Evolutionary conservation across 805 yeast genomes (phyloP), one percentile per base, ranked within the genome.

Genomic region (Pichia exigua): DNA sequence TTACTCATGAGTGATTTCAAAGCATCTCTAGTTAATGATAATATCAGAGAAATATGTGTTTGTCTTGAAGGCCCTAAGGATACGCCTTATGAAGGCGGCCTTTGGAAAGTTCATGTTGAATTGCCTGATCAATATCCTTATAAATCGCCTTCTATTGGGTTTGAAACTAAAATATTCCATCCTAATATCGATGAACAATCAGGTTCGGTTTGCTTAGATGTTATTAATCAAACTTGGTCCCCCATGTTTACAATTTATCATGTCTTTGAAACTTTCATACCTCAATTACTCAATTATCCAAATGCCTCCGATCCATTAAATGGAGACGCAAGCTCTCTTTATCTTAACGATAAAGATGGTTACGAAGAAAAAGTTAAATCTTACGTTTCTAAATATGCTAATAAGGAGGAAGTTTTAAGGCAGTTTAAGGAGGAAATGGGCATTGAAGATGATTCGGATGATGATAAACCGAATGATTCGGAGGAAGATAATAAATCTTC

Each of bases 181-280:
- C 99, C 99, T 7, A 92, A 92, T 63, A 90, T 92, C 55, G 99
- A 92, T 65, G 95, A 90, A 65, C 76, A 81, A 27, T 83, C 82
- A 1, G 99, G 99, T 0, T 82, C 95, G 0, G 97, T 92, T 8
- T 92, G 99, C 68, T 79, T 92, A 47, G 98, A 92, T 66, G 98
- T 94, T 18, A 91, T 92, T 57, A 92, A 92, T 66, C 97, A 92
- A 64, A 89, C 98, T 0, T 92, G 99, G 99, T 87, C 95, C 42
- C 98, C 99, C 2, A 87, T 92, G 89, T 92, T 90, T 73, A 97
- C 94, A 50, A 77, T 94, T 57, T 73, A 83, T 57, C 94, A 94
- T 65, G 87, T 92, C 26, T 88, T 94, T 65, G 98, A 92, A 62
- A 84, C 88, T 64, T 94, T 92, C 71, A 71, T 92, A 54, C 99